Conservation (phyloP, 306 rosid genomes). For the Vigna reflexopilosa region DNA sequence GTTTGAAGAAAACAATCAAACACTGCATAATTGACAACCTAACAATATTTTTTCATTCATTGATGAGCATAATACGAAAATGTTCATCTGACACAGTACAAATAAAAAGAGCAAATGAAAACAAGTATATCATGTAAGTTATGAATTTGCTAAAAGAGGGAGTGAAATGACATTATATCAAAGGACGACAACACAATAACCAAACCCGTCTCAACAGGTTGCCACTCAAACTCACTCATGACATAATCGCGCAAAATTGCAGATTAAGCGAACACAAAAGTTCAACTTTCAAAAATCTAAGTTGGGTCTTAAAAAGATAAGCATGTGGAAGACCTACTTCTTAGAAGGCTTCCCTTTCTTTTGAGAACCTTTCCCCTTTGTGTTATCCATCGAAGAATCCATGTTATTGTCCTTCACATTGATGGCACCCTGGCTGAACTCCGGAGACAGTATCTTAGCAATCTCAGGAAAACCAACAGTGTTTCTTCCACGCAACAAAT, state of each 20-base stretch:
- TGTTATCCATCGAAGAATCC: constrained; percentile 43
- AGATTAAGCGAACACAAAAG: neutral
- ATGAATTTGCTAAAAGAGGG: neutral
- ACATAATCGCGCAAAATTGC: neutral
- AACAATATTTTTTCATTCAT: neutral
- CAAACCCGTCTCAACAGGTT: constrained; percentile 24
- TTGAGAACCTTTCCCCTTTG: constrained; percentile 51
- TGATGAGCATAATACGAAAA: neutral
- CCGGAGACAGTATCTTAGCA: constrained; percentile 62
- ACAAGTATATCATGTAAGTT: neutral
- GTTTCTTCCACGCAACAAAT: constrained; percentile 58
- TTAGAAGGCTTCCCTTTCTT: constrained; percentile 51
- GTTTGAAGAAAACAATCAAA: neutral
- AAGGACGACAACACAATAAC: constrained; percentile 15
- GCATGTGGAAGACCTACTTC: constrained; percentile 47
- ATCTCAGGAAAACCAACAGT: constrained; percentile 62
- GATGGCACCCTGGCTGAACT: constrained; percentile 55
- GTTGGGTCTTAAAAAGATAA: constrained; percentile 5
- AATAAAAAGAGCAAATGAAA: neutral
- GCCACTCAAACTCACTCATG: neutral
- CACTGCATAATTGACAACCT: neutral
- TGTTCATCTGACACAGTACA: too few species aligned
- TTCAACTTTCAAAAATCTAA: constrained; percentile 26
- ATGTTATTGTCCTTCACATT: constrained; percentile 43
- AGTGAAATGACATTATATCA: neutral